Base-by-base conservation (phyloP, 2,329 filamentous ascomycete genomes). In the Pseudohalonectria lignicola region DNA sequence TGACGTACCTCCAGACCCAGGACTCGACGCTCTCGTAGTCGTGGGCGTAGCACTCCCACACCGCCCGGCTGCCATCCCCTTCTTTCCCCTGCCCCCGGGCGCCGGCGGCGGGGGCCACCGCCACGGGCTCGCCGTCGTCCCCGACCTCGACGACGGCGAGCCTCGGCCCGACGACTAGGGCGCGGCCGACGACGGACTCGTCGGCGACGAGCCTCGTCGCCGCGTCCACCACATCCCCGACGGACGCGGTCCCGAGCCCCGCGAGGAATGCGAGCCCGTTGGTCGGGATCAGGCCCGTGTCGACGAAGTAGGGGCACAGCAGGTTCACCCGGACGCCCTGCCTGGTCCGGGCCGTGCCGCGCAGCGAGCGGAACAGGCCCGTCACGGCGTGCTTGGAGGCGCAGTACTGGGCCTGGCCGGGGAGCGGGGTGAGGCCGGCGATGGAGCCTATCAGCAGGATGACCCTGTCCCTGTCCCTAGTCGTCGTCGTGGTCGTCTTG, bases 311-410 rank as follows among this genome's bases (percentile, higher is more conserved):
- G 0, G 79, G 79, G 41, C 68, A 70, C n/a, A 84, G 53, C 49
- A 82, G 63, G 50, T 83, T 84, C 42, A 80, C 61, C 32, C 80
- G 66, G 31, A 83, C 58, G 18, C 72, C 71, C 31, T 65, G 15
- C 17, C 28, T 56, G 7, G 55, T 45, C 39, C 65, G 63, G 3
- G 67, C 60, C 0, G 67, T 68, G 4, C 61, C 53, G 13, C 78
- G 65, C 33, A 84, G 57, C 5, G 66, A 63, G 31, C 79, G 67
- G 54, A 79, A 82, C 25, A 82, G 58, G 0, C 79, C 80, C 10
- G 79, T 62, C 1, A 84, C 68, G 16, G 67, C 79, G 55, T 84
- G 79, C 53, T 84, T 84, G 32, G 74, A 67, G 23, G 71, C 63
- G 18, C 65, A 64, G 53, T 84, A 84, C 40, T 76, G 66, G 5